phyloP scores from a whole-genome alignment of 2,329 filamentous ascomycete species.

The Bisporella sp. region DNA sequence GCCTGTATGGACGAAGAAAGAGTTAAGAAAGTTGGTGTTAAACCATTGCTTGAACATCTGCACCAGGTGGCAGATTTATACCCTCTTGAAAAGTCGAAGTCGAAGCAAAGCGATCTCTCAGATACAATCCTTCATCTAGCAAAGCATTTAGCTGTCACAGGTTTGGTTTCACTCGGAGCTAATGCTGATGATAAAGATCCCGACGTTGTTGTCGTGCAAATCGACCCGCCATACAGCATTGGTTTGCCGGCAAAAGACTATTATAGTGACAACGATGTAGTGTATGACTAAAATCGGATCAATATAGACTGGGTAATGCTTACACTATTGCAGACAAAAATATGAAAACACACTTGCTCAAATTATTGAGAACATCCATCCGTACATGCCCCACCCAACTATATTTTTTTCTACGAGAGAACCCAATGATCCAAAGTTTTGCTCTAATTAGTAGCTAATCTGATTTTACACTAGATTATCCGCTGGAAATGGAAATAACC shows the following conservation, averaged over 20 bases:
- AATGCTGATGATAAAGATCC: constrained; percentile 38
- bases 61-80: constrained; percentile 41
- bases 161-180: constrained; percentile 24
- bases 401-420: too few relatives aligned
- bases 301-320: too few relatives aligned
- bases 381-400: neutral
- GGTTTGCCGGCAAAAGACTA: constrained; percentile 57
- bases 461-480: too few relatives aligned
- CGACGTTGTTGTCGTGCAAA: constrained; percentile 34
- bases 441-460: too few relatives aligned
- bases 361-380: constrained; percentile 18
- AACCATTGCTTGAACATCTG: constrained; percentile 51
- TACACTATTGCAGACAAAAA: constrained; percentile 15
- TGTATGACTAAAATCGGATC: constrained; percentile 24
- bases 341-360: constrained; percentile 39
- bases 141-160: constrained; percentile 34
- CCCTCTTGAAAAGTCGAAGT: constrained; percentile 18
- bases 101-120: constrained; percentile 29
- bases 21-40: constrained; percentile 46
- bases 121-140: constrained; percentile 41
- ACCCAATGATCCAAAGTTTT: too few relatives aligned
- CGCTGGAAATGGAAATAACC: neutral
- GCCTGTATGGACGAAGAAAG: constrained; percentile 57
- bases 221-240: constrained; percentile 36
- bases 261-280: constrained; percentile 46